Evolutionary conservation across 176 grass and related monocot genomes (phyloP).

Genomic region (Aegilops sharonensis): DNA sequence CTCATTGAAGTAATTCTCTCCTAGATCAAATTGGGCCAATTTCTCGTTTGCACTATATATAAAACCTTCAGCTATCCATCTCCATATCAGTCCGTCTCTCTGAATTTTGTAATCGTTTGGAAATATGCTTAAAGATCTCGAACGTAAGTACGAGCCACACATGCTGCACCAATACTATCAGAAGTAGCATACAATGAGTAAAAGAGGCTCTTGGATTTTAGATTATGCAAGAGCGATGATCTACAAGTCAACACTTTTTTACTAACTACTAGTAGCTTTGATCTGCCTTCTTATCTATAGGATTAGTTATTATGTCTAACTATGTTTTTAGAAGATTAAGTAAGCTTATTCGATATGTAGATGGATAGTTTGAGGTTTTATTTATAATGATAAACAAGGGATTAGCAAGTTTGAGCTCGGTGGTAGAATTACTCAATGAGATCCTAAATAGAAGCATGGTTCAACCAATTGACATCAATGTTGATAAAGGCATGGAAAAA

Average conservation of each 20-base stretch:
- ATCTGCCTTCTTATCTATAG: background rate
- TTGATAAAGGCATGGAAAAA: background rate
- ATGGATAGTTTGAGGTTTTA: background rate
- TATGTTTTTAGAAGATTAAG: slow-evolving; percentile 1
- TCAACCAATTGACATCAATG: background rate
- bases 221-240: background rate
- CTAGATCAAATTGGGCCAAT: background rate
- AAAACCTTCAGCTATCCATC: background rate
- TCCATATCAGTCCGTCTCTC: background rate
- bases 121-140: background rate
- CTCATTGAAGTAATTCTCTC: background rate
- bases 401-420: background rate
- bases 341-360: background rate
- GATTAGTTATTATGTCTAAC: background rate
- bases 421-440: background rate
- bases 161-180: background rate
- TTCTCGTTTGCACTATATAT: background rate
- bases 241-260: background rate
- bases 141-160: background rate
- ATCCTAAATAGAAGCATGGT: background rate
- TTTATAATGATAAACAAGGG: background rate
- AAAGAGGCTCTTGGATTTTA: background rate
- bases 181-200: background rate
- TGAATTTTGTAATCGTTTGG: background rate
- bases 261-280: background rate